Evolutionary conservation across 2,329 filamentous ascomycete species (phyloP).

Genomic region (Fusarium nelsonii): DNA sequence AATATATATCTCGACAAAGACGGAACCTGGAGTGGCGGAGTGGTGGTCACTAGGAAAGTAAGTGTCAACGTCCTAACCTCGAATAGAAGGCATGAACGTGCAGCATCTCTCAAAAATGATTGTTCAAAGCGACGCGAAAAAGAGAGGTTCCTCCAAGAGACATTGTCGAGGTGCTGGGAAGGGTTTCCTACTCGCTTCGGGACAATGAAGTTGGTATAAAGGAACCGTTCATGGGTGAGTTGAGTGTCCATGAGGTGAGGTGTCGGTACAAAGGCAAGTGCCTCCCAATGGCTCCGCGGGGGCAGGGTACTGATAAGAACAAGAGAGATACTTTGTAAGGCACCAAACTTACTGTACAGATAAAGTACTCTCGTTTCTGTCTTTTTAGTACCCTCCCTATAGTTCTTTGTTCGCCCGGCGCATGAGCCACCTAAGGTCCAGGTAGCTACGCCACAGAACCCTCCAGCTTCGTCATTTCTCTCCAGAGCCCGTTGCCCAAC

Average conservation of each 20-base stretch:
- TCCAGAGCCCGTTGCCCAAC: slow-evolving; percentile 2
- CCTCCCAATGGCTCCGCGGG: slow-evolving; percentile 34
- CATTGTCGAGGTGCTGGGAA: slow-evolving; percentile 24
- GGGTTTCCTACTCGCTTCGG: not conserved
- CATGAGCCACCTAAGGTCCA: slow-evolving; percentile 38
- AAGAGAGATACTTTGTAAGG: slow-evolving; percentile 11
- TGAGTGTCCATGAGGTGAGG: slow-evolving; percentile 29
- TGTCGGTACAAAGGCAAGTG: slow-evolving; percentile 19
- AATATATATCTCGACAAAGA: slow-evolving; percentile 26
- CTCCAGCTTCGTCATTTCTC: slow-evolving; percentile 40
- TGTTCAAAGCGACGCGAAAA: slow-evolving; percentile 27
- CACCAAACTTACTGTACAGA: not conserved
- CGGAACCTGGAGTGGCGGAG: slow-evolving; percentile 37
- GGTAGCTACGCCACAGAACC: slow-evolving; percentile 41
- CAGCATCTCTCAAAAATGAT: slow-evolving; percentile 32
- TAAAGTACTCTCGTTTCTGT: slow-evolving; percentile 19
- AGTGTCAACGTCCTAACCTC: slow-evolving; percentile 34
- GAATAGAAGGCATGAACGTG: slow-evolving; percentile 21
- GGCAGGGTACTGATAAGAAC: slow-evolving; percentile 15
- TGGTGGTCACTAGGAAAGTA: slow-evolving; percentile 17
- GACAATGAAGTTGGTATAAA: slow-evolving; percentile 38
- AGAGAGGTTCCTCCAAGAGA: slow-evolving; percentile 14
- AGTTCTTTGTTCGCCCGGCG: slow-evolving; percentile 9
- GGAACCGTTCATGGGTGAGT: slow-evolving; percentile 36
- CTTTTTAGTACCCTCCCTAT: slow-evolving; percentile 20